Conservation (phyloP, 2,329 filamentous ascomycete genomes). For the Penicillium sp. region DNA sequence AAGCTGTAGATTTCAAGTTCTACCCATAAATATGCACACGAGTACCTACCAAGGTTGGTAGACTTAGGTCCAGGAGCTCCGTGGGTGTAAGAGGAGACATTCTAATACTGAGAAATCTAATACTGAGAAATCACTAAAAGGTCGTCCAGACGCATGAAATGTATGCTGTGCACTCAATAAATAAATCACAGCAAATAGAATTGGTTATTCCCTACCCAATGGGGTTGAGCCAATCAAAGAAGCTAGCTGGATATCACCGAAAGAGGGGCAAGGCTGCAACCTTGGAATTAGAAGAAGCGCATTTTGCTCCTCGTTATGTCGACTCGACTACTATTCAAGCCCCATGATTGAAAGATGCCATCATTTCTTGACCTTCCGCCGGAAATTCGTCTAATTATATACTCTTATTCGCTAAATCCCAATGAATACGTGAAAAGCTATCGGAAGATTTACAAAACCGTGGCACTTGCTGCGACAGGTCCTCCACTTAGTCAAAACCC, state of each 20-base stretch:
- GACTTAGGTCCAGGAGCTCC: no score
- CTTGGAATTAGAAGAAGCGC: neutral
- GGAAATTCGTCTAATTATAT: neutral
- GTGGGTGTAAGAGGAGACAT: no score
- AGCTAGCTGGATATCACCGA: neutral
- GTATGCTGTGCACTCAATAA: no score
- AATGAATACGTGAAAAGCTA: neutral
- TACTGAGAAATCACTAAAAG: no score
- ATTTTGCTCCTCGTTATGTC: neutral
- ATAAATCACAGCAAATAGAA: no score
- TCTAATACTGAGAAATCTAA: no score
- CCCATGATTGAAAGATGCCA: neutral
- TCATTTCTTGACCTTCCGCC: neutral
- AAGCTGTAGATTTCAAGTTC: no score
- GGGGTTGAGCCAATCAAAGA: neutral
- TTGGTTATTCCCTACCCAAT: no score
- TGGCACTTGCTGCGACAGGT: neutral
- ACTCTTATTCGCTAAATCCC: neutral
- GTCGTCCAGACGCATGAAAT: no score
- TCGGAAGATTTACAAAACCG: neutral
- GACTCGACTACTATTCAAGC: neutral
- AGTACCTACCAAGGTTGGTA: no score
- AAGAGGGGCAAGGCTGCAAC: neutral
- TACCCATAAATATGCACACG: no score
- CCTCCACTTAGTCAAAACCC: neutral